Percentiles rank a stretch among this genome's conserved stretches.
Conservation (phyloP, 1,284 basidiomycete genomes). For the Ustilago hordei region DNA sequence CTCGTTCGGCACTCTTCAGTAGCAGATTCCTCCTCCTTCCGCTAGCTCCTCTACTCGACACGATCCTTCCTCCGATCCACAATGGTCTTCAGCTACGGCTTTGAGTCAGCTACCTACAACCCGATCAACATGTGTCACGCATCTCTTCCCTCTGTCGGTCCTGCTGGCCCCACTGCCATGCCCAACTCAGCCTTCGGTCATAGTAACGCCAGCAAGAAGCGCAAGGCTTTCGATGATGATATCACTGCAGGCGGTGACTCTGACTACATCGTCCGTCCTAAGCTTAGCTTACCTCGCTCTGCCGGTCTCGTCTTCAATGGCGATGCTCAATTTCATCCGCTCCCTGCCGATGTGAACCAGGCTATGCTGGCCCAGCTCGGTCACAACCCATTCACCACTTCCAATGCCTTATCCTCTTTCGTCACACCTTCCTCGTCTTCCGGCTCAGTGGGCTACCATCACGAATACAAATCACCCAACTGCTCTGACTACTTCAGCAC, state of each 20-base stretch:
- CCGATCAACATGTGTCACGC: conserved; percentile 36
- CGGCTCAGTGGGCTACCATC: conserved; percentile 21
- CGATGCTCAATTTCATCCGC: conserved; percentile 52
- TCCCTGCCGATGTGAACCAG: conserved; percentile 50
- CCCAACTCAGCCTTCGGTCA: conserved; percentile 2
- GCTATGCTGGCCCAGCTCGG: conserved; percentile 53
- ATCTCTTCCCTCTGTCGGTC: conserved; percentile 4
- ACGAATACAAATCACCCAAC: conserved; percentile 29
- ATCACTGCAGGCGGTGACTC: conserved; percentile 5
- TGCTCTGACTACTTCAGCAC: conserved; percentile 44
- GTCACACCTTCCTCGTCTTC: conserved; percentile 32
- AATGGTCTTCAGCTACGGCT: conserved; percentile 43
- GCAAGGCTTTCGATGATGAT: conserved; percentile 44
- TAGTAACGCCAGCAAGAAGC: conserved; percentile 20
- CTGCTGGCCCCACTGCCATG: neutral
- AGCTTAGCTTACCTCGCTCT: conserved; percentile 38
- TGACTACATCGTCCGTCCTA: conserved; percentile 29
- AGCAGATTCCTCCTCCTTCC: neutral
- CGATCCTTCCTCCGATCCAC: neutral
- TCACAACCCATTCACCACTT: conserved; percentile 25
- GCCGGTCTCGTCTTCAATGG: conserved; percentile 35
- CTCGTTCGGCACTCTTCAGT: neutral
- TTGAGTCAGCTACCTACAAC: conserved; percentile 25
- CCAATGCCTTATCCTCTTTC: conserved; percentile 4
- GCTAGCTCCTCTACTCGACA: neutral